A percentile compares a stretch with the other conserved stretches of the same genome.
phyloP scores from a whole-genome alignment of 371 early-diverging fungal genomes.

The Dinochytrium kinnereticum region DNA sequence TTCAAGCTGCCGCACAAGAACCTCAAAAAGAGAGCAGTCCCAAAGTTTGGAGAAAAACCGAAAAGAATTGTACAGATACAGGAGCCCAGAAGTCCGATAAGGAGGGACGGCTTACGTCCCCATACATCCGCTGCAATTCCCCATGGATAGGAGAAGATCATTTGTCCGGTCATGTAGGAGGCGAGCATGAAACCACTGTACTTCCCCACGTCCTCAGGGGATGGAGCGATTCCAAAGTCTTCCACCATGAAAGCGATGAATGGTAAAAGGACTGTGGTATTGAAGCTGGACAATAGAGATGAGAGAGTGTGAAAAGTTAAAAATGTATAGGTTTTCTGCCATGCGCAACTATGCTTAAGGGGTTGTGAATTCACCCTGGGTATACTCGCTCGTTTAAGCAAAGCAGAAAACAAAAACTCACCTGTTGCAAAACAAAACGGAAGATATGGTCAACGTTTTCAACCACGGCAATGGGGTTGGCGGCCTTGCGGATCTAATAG shows the following conservation, averaged over 20 bases:
- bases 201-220: slow-evolving; percentile 30
- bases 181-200: slow-evolving; percentile 30
- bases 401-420: too few relatives aligned
- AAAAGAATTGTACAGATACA: slow-evolving; percentile 25
- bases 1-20: slow-evolving; percentile 31
- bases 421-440: slow-evolving; percentile 15
- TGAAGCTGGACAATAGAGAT: slow-evolving; percentile 15
- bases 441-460: slow-evolving; percentile 9
- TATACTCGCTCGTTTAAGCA: too few relatives aligned
- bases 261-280: slow-evolving; percentile 33
- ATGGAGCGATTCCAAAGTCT: slow-evolving; percentile 28
- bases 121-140: slow-evolving; percentile 25
- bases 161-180: slow-evolving; percentile 42
- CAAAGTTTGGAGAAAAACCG: slow-evolving; percentile 36
- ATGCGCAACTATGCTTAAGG: too few relatives aligned
- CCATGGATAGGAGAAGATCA: slow-evolving; percentile 35
- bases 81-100: slow-evolving; percentile 31
- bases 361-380: too few relatives aligned
- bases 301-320: neutral
- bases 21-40: slow-evolving; percentile 27
- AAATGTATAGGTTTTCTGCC: neutral
- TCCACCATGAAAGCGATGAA: slow-evolving; percentile 40
- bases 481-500: neutral
- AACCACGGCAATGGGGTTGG: slow-evolving; percentile 13
- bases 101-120: slow-evolving; percentile 34